phyloP scores from a whole-genome alignment of 1,284 basidiomycete genomes.

The Melampsora larici-populina region DNA sequence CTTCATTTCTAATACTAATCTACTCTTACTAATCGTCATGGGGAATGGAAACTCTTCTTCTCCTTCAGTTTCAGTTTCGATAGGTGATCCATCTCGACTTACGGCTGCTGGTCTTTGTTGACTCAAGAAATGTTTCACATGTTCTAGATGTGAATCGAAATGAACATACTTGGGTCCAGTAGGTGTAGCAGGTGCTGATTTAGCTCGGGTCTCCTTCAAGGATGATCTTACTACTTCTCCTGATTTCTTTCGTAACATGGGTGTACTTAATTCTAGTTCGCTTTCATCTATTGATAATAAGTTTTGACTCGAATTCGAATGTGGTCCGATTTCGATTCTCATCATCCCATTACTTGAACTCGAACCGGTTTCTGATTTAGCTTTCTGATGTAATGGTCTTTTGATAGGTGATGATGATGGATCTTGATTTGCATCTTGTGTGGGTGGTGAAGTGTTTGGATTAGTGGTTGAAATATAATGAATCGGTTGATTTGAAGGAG shows the following conservation, averaged over 20 bases:
- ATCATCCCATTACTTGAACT: too few species aligned
- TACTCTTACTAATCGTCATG: not conserved
- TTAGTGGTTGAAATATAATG: not conserved
- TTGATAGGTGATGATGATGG: not conserved
- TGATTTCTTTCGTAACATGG: conserved; percentile 77
- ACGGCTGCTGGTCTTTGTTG: conserved; percentile 92
- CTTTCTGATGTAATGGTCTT: conserved; percentile 29
- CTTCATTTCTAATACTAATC: conserved; percentile 19
- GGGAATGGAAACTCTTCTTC: conserved; percentile 52
- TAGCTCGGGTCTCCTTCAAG: conserved; percentile 57
- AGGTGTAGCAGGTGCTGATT: conserved; percentile 65
- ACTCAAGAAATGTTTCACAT: conserved; percentile 83
- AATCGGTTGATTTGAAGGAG: not conserved
- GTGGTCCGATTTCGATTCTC: conserved; percentile 2
- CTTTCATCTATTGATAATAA: not conserved
- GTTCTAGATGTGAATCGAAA: conserved; percentile 68
- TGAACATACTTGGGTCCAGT: conserved; percentile 74
- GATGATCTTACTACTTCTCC: conserved; percentile 88
- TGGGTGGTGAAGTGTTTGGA: not conserved
- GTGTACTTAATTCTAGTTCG: not conserved
- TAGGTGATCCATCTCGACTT: conserved; percentile 82
- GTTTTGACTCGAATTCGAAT: not conserved
- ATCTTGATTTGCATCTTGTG: not conserved
- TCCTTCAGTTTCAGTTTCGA: conserved; percentile 68
- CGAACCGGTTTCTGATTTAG: conserved; percentile 10